Base-by-base conservation (phyloP, 441 rosid genomes). In the Omphalea diandra region DNA sequence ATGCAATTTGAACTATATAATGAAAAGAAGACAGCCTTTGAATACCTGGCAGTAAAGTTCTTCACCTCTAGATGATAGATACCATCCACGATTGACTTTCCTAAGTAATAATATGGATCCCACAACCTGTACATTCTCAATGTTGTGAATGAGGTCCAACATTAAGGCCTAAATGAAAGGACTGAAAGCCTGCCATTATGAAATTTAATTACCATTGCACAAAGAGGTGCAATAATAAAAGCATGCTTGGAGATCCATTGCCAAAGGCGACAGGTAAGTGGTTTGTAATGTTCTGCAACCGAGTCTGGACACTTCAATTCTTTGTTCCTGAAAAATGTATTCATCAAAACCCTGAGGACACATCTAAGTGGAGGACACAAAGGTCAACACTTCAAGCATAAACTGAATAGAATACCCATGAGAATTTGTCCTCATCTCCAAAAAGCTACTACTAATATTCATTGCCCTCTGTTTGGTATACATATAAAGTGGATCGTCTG, bases 221-320 rank as follows among this genome's bases (percentile, higher is more conserved):
- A 88, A 52, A 78, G 66, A 53, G 87, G 78, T 40, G 71, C 63
- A 56, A 88, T 27, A 46, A 83, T 53, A 54, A 84, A 17, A 49
- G 76, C 82, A 77, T 88, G 81, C 73, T 74, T 59, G 46, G 79
- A 81, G 68, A 90, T 68, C 94, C 93, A 90, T 65, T 86, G 87
- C 68, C 67, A 83, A 46, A 86, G 29, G n/a, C 73, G 82, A 61
- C 97, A 91, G 12, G 86, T 73, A 57, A 82, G 32, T 10, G 98
- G 90, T 81, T 86, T 90, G 84, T 87, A 86, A 67, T 57, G 69
- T 78, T 86, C 88, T 7, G 81, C 86, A 47, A 87, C 44, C 20
- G 66, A 67, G 63, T 91, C 90, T 38, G 97, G 94, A 76, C 97
- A 94, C 79, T 87, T 94, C 74, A 90, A 79, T 78, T 90, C 97